Percentiles rank a stretch among this genome's conserved stretches.
These are phyloP conservation scores for Metschnikowia matae DNA, from an alignment of 805 yeast genomes.

Conservation along the genomic window DNA sequence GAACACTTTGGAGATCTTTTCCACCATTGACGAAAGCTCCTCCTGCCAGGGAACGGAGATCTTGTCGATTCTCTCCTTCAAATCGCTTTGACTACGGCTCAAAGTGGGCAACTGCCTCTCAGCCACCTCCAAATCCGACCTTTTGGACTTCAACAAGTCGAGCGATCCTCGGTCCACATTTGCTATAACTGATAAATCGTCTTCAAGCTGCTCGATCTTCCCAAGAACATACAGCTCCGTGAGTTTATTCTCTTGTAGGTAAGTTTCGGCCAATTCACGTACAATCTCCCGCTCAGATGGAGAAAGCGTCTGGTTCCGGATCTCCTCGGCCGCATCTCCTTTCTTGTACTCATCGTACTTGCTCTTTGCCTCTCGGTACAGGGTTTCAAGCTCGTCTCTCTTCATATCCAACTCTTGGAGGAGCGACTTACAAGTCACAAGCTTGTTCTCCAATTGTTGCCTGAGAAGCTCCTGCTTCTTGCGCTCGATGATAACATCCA, in stretches of 20 bases:
- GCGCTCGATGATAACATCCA: slow-evolving; percentile 5
- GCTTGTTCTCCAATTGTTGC: slow-evolving; percentile 14
- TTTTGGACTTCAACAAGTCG: slow-evolving; percentile 37
- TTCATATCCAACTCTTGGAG: slow-evolving; percentile 24
- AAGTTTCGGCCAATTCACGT: slow-evolving; percentile 35
- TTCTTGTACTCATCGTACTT: slow-evolving; percentile 38
- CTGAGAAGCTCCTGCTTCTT: slow-evolving; percentile 11
- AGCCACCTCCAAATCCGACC: slow-evolving; percentile 30
- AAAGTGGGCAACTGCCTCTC: slow-evolving; percentile 38
- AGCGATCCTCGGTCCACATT: slow-evolving; percentile 37
- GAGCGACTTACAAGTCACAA: slow-evolving; percentile 18
- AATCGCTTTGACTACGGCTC: slow-evolving; percentile 19
- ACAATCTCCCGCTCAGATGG: slow-evolving; percentile 38
- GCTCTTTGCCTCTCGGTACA: slow-evolving; percentile 31
- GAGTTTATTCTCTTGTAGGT: slow-evolving; percentile 34
- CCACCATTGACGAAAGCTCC: slow-evolving; percentile 49
- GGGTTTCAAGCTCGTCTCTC: slow-evolving; percentile 23
- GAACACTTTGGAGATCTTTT: slow-evolving; percentile 59
- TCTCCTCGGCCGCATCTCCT: slow-evolving; percentile 36
- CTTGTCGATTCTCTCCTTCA: slow-evolving; percentile 34
- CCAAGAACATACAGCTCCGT: slow-evolving; percentile 35
- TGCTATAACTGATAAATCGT: slow-evolving; percentile 39
- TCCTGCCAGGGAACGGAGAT: slow-evolving; percentile 58
- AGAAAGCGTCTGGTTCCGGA: slow-evolving; percentile 33
- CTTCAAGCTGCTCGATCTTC: slow-evolving; percentile 42